Base-by-base conservation (phyloP, 441 rosid genomes). In the Populus hybrid region DNA sequence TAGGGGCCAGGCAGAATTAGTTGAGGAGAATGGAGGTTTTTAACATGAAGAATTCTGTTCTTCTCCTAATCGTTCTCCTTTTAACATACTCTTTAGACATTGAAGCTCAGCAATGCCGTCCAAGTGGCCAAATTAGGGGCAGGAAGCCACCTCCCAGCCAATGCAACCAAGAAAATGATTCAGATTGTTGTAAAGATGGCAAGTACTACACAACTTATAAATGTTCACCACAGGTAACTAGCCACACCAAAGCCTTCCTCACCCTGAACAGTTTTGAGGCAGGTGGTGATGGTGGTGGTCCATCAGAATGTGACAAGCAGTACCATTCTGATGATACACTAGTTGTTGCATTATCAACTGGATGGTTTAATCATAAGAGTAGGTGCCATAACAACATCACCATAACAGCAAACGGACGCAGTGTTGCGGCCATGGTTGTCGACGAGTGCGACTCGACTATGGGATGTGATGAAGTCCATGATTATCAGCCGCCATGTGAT, bases 371-470 rank as follows among this genome's bases (percentile, higher is more conserved):
- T 35, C 65, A 63, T 61, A 36, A 42, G 40, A 46, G 30, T 11
- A 34, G 83, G 57, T 86, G 87, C 70, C 54, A 38, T 11, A 24
- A 74, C 12, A 46, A 72, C 32, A 80, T 86, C 26, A 78, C 69
- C 36, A 78, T 81, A 12, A 1, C 59, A 20, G 84, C 36, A 1
- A 80, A 87, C 8, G 85, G 84, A 32, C 70, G 34, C 14, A 61
- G 42, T 26, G 83, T 80, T 8, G 59, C 11, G 30, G 85, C 86
- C 10, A 80, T 18, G 79, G 86, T 76, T 4, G 84, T 83, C 28
- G 87, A 83, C 35, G 83, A 84, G 32, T 83, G 87, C 50, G 87
- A 86, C 75, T 79, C 85, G 0, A 73, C 83, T 2, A 68, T 28
- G 73, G 86, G 84, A 4, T 83, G 85, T 10, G 84, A 86, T 68